phyloP scores from a whole-genome alignment of 1,139 yeast genomes.

The Pichia sp. region DNA sequence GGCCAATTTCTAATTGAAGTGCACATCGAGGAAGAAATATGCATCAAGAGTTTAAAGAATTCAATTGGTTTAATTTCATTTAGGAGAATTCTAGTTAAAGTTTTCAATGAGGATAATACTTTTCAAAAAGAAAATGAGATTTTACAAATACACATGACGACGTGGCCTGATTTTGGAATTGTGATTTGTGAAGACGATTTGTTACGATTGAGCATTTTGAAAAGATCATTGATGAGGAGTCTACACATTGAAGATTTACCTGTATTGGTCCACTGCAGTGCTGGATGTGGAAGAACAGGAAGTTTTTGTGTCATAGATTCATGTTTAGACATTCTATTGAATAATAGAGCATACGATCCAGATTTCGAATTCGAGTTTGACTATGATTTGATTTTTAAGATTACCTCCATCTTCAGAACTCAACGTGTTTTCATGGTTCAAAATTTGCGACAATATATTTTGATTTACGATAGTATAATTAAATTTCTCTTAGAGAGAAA shows the following conservation, averaged over 20 bases:
- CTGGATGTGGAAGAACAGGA: slow-evolving; percentile 57
- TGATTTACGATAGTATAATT: slow-evolving; percentile 36
- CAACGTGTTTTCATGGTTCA: slow-evolving; percentile 55
- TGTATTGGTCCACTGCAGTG: slow-evolving; percentile 46
- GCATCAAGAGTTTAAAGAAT: slow-evolving; percentile 11
- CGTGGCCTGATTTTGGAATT: slow-evolving; percentile 50
- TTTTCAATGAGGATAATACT: slow-evolving; percentile 16
- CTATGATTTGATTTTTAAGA: slow-evolving; percentile 34
- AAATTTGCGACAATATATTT: slow-evolving; percentile 43
- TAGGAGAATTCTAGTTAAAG: slow-evolving; percentile 28
- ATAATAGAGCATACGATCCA: neutral
- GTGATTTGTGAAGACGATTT: slow-evolving; percentile 33
- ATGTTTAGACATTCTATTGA: slow-evolving; percentile 30
- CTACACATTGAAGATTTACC: slow-evolving; percentile 22
- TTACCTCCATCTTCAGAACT: slow-evolving; percentile 40
- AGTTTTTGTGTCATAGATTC: slow-evolving; percentile 46
- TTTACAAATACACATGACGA: slow-evolving; percentile 39
- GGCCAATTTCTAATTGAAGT: slow-evolving; percentile 30
- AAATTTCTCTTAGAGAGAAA: slow-evolving; percentile 10
- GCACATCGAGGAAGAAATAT: slow-evolving; percentile 20
- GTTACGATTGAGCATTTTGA: slow-evolving; percentile 34
- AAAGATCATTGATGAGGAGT: slow-evolving; percentile 26
- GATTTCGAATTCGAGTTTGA: slow-evolving; percentile 8
- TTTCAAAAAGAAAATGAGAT: slow-evolving; percentile 26
- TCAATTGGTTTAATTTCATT: slow-evolving; percentile 12